Evolutionary conservation across 179 eudicot species (phyloP), one percentile per base, ranked within the genome.

Genomic region (Silene coronaria): DNA sequence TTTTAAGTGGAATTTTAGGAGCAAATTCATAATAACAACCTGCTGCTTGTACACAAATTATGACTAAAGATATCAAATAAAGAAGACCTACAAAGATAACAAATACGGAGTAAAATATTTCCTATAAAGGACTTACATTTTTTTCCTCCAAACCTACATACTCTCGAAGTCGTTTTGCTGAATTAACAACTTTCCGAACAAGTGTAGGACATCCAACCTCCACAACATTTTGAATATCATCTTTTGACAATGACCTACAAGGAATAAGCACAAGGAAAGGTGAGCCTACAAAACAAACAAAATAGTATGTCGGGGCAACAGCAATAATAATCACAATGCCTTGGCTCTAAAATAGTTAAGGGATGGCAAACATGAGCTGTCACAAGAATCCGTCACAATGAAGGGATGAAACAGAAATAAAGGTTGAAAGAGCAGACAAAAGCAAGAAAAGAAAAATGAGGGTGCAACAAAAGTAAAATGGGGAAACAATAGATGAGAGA

Each of bases 201-300:
- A 90, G 75, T 80, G 87, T 95, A 64, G 99, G 99, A 76, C 99
- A 92, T 13, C 97, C 97, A 66, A 75, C 78, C 82, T 80, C 92
- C 75, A 95, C 97, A 64, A 92, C 58, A 22, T 78, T 74, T 72
- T 80, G 89, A 74, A 95, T 87, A 78, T 95, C 93, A 67, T 77
- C 86, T 70, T 71, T 77, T 26, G 96, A 78, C 80, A 95, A 77
- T 36, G 89, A 91, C 65, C 98, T 94, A 79, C 71, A 80, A 61
- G 53, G 21, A 67, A 36, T 4, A 23, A 67, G 26, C 27, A 51
- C 4, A 80, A 23, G 13, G 67, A 58, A 7, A 30, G 67, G 27
- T 34, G 36, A 68, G 67, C 21, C 46, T 21, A 55, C 14, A 75
- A 70, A 73, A 22, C 8, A 17, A 55, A 27, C 4, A 38, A 24